Evolutionary conservation across 352 stramenopile species (phyloP).

Genomic region (Peronospora destructor): DNA sequence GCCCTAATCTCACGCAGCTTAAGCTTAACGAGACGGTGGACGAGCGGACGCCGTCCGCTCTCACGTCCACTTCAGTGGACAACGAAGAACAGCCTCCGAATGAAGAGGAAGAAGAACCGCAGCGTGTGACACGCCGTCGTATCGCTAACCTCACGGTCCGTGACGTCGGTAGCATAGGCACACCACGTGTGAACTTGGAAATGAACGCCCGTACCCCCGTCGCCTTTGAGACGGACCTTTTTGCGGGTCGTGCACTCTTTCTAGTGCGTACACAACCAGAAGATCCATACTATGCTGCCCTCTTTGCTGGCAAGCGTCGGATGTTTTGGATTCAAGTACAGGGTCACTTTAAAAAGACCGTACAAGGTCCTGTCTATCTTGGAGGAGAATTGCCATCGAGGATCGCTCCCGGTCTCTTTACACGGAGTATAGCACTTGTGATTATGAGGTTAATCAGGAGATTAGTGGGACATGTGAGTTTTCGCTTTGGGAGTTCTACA

Average conservation of each 20-base stretch:
- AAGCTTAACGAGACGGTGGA: conserved; percentile 3
- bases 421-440: conserved; percentile 63
- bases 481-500: conserved; percentile 54
- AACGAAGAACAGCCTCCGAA: conserved; percentile 9
- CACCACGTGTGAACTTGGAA: conserved; percentile 16
- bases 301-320: conserved; percentile 60
- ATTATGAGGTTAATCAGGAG: conserved; percentile 74
- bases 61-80: conserved; percentile 18
- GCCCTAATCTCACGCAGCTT: conserved; percentile 1
- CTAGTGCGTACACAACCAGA: conserved; percentile 68
- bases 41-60: conserved; percentile 14
- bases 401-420: conserved; percentile 69
- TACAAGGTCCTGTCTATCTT: conserved; percentile 52
- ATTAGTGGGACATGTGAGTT: conserved; percentile 55
- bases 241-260: conserved; percentile 70
- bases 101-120: conserved; percentile 3
- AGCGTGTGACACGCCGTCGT: conserved; percentile 6
- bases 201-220: conserved; percentile 61
- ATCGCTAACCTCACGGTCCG: conserved; percentile 30
- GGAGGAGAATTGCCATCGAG: conserved; percentile 60
- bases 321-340: conserved; percentile 88
- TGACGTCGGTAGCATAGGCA: conserved; percentile 28
- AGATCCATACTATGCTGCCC: conserved; percentile 38
- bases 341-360: conserved; percentile 65
- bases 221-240: conserved; percentile 85